Base-by-base conservation (phyloP, 2,329 filamentous ascomycete species). In the Aureobasidium sp. region DNA sequence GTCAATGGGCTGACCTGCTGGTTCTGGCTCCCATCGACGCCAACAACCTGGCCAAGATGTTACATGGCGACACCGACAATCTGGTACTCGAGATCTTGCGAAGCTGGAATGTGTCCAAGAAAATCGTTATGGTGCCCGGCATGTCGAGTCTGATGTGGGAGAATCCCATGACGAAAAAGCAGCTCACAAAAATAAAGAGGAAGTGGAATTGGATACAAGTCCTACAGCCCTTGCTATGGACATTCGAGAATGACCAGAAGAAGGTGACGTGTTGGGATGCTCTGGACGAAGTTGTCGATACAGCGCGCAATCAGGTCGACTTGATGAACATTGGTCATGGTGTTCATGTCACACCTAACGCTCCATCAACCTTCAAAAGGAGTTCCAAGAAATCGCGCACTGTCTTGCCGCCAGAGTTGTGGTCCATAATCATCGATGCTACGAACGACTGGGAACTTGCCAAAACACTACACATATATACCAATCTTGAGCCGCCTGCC, bases 111-210 rank as follows among this genome's bases (percentile, higher is more conserved):
- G 85, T 88, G 0, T 87, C 87, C 7, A 96, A 96, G 76, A 89
- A 87, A 67, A 88, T 96, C 32, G 76, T 96, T 53, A 77, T 97
- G 62, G 86, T 96, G 7, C 91, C 92, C 0, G 90, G 90, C 66
- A 95, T 97, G 91, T 93, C 89, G 37, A 85, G 85, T 1, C 82
- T 89, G 63, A 91, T 93, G 85, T 96, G 91, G 91, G 86, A 92
- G 70, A 91, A 94, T 68, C 90, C 91, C 2, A 86, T 92, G 76
- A 96, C 90, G 16, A 90, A 89, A 76, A 88, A 91, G 68, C 91
- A 96, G 71, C 81, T 96, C 64, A 88, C 84, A 74, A 94, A 95
- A 75, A 84, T 96, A 45, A 82, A 87, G 65, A 80, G 85, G 65
- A 92, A 91, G 72, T 96, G 90, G 90, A 87, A 86, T 59, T 96